These are phyloP conservation scores for Fereydounia khargensis DNA, from an alignment of 1,284 basidiomycete species.

Conservation along the genomic window DNA sequence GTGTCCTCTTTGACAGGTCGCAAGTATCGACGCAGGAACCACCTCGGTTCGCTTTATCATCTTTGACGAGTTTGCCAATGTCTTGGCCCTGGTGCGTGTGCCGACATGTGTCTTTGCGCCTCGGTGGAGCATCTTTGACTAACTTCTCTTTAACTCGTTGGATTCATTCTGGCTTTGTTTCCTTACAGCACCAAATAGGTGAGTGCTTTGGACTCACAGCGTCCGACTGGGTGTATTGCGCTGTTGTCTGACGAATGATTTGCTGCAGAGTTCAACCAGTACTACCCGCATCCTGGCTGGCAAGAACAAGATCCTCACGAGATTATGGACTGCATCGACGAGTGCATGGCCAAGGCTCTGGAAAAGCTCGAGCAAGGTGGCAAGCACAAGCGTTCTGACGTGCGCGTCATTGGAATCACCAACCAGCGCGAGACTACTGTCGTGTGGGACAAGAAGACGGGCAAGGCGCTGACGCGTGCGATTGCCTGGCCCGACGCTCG, in stretches of 20 bases:
- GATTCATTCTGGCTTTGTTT: no score
- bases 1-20: no score
- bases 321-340: constrained; percentile 74
- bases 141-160: no score
- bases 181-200: no score
- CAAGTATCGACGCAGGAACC: constrained; percentile 37
- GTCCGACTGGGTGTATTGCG: no score
- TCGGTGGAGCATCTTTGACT: no score
- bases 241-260: no score
- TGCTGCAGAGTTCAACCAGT: constrained; percentile 53
- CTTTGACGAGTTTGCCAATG: constrained; percentile 83
- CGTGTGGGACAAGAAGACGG: constrained; percentile 86
- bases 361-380: constrained; percentile 68
- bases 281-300: constrained; percentile 65
- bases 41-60: constrained; percentile 92
- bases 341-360: constrained; percentile 74
- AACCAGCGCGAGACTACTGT: constrained; percentile 97
- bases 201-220: no score
- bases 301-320: constrained; percentile 90
- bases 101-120: no score
- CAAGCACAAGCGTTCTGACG: constrained; percentile 73
- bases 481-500: constrained; percentile 96
- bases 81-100: no score
- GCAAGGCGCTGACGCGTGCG: constrained; percentile 77
- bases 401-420: constrained; percentile 94